Base-by-base conservation (phyloP, 257 asterid species). In the Penstemon eatonii region DNA sequence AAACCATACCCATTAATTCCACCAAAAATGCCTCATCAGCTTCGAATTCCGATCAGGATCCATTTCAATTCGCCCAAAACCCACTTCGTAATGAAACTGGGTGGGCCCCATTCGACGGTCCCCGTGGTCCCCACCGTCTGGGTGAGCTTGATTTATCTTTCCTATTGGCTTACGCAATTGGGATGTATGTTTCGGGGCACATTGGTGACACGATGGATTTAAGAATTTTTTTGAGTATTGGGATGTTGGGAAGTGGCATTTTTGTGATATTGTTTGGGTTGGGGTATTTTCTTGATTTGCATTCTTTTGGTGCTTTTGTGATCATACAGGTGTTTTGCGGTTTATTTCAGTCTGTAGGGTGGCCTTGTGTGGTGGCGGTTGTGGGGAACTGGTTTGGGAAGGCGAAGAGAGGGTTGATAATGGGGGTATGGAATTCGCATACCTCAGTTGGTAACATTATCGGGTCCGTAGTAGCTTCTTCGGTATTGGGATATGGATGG, bases 321-420 rank as follows among this genome's bases (percentile, higher is more conserved):
- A 43, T 76, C 60, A 77, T 93, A 67, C 98, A 93, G 80, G n/a
- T 85, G 74, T 56, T 84, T 0, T 88, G 98, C 79, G 98, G 98
- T 62, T 68, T 93, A 74, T 90, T 88, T 75, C 98, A 93, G 83
- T 93, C 97, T 33, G 76, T 90, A 0, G 98, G 97, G 36, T 93
- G 94, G 96, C 98, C 99, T 62, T 88, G 96, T 75, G 99, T 93
- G 68, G 97, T 93, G 77, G 86, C 99, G 5, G 85, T 88, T 54
- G 86, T 90, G 38, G 99, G 97, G 64, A 90, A 90, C 62, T 93
- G 99, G 99, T 90, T 82, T 63, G 92, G 90, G 79, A 87, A 85
- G 84, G 83, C 85, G 3, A 88, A 82, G 75, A 87, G 99, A 71
- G 97, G 97, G 68, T 66, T 94, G 83, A 84, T 94, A 45, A 85